These are phyloP conservation scores for Salix arbutifolia DNA, from an alignment of 345 rosid species.

Conservation along the genomic window DNA sequence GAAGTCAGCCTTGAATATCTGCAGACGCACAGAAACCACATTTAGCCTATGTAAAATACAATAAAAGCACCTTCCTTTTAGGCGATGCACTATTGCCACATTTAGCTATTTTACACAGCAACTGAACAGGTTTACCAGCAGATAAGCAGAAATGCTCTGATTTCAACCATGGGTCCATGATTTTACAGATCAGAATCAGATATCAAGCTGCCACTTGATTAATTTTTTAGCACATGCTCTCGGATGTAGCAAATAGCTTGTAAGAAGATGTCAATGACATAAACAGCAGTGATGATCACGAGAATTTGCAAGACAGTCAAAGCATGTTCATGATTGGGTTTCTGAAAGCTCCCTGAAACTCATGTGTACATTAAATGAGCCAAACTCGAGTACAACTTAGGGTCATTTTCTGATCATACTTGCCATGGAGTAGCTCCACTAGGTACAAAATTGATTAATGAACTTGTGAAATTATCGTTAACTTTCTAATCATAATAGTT, in stretches of 20 bases:
- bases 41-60: not conserved
- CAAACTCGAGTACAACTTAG: not conserved
- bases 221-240: not conserved
- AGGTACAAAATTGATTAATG: not conserved
- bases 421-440: not conserved
- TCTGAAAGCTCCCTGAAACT: not conserved
- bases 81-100: not conserved
- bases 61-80: not conserved
- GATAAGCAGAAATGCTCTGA: not conserved
- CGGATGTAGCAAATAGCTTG: not conserved
- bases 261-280: not conserved
- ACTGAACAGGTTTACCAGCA: not conserved
- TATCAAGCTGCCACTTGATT: not conserved
- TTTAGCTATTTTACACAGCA: not conserved
- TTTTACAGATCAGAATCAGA: not conserved
- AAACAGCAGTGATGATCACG: not conserved
- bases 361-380: not conserved
- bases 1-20: constrained; percentile 93
- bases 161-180: not conserved
- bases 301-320: not conserved
- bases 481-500: not conserved
- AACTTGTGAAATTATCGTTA: not conserved
- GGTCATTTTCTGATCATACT: not conserved
- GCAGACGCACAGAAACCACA: constrained; percentile 24
- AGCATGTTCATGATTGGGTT: not conserved